phyloP scores from a whole-genome alignment of 257 asterid genomes.

The Lycium ferocissimum region DNA sequence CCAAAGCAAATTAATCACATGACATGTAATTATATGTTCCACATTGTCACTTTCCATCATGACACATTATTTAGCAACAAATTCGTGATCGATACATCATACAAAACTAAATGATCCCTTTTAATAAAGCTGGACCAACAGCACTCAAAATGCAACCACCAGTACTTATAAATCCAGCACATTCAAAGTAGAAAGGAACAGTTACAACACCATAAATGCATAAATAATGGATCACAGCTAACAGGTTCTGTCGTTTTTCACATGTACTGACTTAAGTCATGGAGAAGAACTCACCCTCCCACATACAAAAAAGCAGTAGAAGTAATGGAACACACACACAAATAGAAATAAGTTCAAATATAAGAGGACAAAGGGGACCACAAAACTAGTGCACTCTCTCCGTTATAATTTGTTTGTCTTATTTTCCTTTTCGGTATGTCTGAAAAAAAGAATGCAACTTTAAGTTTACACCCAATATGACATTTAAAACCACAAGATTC shows the following conservation, averaged over 20 bases:
- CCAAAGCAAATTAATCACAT: not conserved
- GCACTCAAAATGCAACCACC: not conserved
- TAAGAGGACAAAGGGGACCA: not conserved
- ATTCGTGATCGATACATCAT: not conserved
- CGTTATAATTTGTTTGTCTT: too few relatives aligned
- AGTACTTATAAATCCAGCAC: not conserved
- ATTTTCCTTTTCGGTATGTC: too few relatives aligned
- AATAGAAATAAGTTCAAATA: not conserved
- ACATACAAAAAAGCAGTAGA: conserved; percentile 2
- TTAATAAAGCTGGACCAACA: not conserved
- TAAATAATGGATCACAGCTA: not conserved
- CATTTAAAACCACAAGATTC: too few relatives aligned
- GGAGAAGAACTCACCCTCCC: not conserved
- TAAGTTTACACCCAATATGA: too few relatives aligned
- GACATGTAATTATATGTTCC: not conserved
- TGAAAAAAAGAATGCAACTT: too few relatives aligned
- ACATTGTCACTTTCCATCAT: not conserved
- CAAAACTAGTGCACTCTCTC: not conserved
- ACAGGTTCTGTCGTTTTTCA: not conserved
- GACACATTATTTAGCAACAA: not conserved
- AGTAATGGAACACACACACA: not conserved
- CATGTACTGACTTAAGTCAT: not conserved
- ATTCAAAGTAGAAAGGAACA: not conserved
- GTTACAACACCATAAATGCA: not conserved
- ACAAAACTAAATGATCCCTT: too few relatives aligned